Evolutionary conservation across 805 yeast genomes (phyloP).

Genomic region (Metschnikowia matae): DNA sequence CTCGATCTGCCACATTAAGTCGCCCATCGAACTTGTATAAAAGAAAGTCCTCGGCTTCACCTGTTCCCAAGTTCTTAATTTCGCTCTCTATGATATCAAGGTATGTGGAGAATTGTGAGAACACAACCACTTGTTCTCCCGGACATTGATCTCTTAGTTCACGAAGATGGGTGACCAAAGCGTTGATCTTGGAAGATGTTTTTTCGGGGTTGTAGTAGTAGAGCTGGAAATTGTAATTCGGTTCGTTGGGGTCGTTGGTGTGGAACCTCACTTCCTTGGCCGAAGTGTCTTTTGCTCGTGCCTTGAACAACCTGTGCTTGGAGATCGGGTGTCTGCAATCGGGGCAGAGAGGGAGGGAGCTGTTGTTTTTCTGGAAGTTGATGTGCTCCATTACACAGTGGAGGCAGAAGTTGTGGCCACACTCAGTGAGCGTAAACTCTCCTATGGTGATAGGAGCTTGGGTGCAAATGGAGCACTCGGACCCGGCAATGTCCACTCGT

Average conservation of each 20-base stretch:
- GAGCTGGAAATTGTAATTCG: conserved; percentile 30
- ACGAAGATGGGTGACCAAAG: conserved; percentile 58
- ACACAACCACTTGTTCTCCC: conserved; percentile 76
- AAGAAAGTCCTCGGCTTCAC: conserved; percentile 39
- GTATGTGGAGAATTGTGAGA: conserved; percentile 85
- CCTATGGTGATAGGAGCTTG: conserved; percentile 54
- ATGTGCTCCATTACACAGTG: conserved; percentile 72
- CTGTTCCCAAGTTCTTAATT: conserved; percentile 33
- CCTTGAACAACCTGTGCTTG: conserved; percentile 44
- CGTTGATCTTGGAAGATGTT: conserved; percentile 70
- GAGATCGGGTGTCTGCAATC: conserved; percentile 63
- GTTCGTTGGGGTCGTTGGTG: conserved; percentile 19
- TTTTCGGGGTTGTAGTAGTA: conserved; percentile 47
- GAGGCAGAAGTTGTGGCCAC: conserved; percentile 79
- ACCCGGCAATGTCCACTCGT: conserved; percentile 33
- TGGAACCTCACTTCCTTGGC: conserved; percentile 29
- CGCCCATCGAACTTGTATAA: conserved; percentile 82
- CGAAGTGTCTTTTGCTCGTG: conserved; percentile 25
- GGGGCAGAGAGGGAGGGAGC: conserved; percentile 59
- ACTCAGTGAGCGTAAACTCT: conserved; percentile 61
- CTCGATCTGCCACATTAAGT: conserved; percentile 60
- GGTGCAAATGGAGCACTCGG: conserved; percentile 86
- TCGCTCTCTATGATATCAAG: conserved; percentile 70
- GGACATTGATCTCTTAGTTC: conserved; percentile 51
- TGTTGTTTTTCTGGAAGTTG: conserved; percentile 54